Percentiles rank a stretch among this genome's conserved stretches.
These are phyloP conservation scores for Globisporangium solare DNA, from an alignment of 352 stramenopile species.

Conservation along the genomic window DNA sequence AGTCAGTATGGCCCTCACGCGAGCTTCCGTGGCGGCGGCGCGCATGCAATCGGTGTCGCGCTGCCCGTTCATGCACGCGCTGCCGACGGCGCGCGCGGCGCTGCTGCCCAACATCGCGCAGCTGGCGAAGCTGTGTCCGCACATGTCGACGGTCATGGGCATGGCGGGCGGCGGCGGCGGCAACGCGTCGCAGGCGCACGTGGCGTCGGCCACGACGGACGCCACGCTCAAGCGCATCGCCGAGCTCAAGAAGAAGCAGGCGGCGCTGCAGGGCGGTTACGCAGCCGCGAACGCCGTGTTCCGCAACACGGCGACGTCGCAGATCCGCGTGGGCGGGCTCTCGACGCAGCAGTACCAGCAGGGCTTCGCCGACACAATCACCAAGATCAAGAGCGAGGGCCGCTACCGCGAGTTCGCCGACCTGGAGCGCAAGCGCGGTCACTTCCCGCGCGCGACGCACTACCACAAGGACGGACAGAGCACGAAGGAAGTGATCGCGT, in stretches of 20 bases:
- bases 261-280: conserved; percentile 29
- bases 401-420: conserved; percentile 87
- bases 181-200: conserved; percentile 55
- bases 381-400: conserved; percentile 81
- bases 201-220: conserved; percentile 43
- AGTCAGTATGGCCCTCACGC: conserved; percentile 56
- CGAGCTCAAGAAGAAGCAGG: conserved; percentile 62
- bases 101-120: conserved; percentile 84
- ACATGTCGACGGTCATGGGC: conserved; percentile 83
- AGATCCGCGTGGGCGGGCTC: conserved; percentile 61
- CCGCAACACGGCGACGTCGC: conserved; percentile 45
- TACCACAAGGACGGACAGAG: conserved; percentile 49
- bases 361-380: conserved; percentile 69
- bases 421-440: conserved; percentile 80
- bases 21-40: conserved; percentile 57
- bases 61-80: conserved; percentile 83
- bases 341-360: conserved; percentile 60
- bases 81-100: conserved; percentile 62
- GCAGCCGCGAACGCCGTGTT: conserved; percentile 45
- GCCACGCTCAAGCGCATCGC: conserved; percentile 71
- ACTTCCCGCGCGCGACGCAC: conserved; percentile 79
- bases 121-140: conserved; percentile 79
- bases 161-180: conserved; percentile 38
- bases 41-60: conserved; percentile 69
- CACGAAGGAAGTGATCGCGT: conserved; percentile 84